phyloP scores from a whole-genome alignment of 2,329 filamentous ascomycete species.

The Alternaria brassicicola region DNA sequence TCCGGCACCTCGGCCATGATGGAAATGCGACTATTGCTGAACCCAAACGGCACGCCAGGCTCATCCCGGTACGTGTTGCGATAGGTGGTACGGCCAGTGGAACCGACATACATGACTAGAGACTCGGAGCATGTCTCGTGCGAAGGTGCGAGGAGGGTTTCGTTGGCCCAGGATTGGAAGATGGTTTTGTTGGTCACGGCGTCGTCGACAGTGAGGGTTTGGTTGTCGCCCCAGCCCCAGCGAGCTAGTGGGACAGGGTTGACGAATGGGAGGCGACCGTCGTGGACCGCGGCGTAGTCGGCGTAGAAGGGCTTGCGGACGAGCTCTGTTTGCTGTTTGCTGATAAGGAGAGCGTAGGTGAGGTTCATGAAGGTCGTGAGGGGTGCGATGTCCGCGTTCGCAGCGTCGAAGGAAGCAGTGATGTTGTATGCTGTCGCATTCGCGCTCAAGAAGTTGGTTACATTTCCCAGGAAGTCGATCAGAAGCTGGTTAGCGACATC shows the following conservation, averaged over 20 bases:
- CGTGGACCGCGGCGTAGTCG: slow-evolving; percentile 56
- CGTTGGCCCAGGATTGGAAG: slow-evolving; percentile 58
- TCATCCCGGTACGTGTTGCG: slow-evolving; percentile 53
- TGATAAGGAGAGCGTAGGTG: slow-evolving; percentile 56
- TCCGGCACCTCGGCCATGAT: slow-evolving; percentile 57
- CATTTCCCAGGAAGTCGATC: slow-evolving; percentile 52
- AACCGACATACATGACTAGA: slow-evolving; percentile 58
- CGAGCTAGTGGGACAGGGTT: slow-evolving; percentile 57
- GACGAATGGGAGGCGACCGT: slow-evolving; percentile 56
- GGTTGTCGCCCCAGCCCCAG: slow-evolving; percentile 55
- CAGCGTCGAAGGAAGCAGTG: slow-evolving; percentile 44
- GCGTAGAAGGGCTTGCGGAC: slow-evolving; percentile 58
- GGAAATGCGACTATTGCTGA: slow-evolving; percentile 55
- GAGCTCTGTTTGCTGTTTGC: slow-evolving; percentile 55
- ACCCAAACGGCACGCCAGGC: slow-evolving; percentile 57
- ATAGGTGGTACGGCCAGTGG: slow-evolving; percentile 47
- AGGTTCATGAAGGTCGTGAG: slow-evolving; percentile 50
- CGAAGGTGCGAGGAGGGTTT: slow-evolving; percentile 52
- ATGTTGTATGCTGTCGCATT: slow-evolving; percentile 48
- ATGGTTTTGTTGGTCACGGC: slow-evolving; percentile 59
- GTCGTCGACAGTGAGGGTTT: slow-evolving; percentile 47
- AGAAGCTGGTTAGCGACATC: slow-evolving; percentile 47
- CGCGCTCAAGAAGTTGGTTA: slow-evolving; percentile 52
- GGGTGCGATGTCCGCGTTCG: slow-evolving; percentile 39
- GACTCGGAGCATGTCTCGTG: slow-evolving; percentile 56